Evolutionary conservation across 78 protist species (phyloP).

Genomic region (Speleostelium caveatum): DNA sequence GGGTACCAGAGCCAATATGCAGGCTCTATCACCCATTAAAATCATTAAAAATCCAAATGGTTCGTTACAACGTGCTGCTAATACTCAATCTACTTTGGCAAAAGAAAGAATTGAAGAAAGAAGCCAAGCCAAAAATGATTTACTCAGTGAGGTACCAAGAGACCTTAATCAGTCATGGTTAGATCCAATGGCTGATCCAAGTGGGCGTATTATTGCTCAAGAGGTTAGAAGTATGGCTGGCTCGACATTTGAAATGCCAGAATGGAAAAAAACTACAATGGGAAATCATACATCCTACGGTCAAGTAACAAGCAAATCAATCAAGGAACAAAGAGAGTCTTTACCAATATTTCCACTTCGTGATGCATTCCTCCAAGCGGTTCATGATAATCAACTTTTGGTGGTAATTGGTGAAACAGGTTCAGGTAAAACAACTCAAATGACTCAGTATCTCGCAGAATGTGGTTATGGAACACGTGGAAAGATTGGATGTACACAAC

Average conservation of each 20-base stretch:
- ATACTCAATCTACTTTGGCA: slow-evolving; percentile 87
- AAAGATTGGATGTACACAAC: slow-evolving; percentile 97
- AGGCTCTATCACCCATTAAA: slow-evolving; percentile 92
- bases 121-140: slow-evolving; percentile 80
- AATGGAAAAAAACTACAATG: slow-evolving; percentile 45
- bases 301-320: slow-evolving; percentile 53
- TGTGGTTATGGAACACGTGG: slow-evolving; percentile 87
- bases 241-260: slow-evolving; percentile 29
- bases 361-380: slow-evolving; percentile 79
- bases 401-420: slow-evolving; percentile 89
- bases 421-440: slow-evolving; percentile 95
- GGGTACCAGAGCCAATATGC: slow-evolving; percentile 72
- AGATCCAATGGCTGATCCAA: slow-evolving; percentile 91
- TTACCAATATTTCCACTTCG: slow-evolving; percentile 93
- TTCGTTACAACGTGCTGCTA: slow-evolving; percentile 95
- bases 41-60: slow-evolving; percentile 97
- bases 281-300: slow-evolving; percentile 58
- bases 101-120: slow-evolving; percentile 94
- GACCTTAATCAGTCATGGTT: slow-evolving; percentile 89
- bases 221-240: slow-evolving; percentile 55
- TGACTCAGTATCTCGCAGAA: slow-evolving; percentile 97
- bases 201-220: slow-evolving; percentile 89
- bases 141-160: slow-evolving; percentile 86
- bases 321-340: slow-evolving; percentile 92
- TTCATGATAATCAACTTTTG: slow-evolving; percentile 44